Evolutionary conservation across 1,139 yeast genomes (phyloP), one percentile per base, ranked within the genome.

Genomic region (Yamadazyma diospyri): DNA sequence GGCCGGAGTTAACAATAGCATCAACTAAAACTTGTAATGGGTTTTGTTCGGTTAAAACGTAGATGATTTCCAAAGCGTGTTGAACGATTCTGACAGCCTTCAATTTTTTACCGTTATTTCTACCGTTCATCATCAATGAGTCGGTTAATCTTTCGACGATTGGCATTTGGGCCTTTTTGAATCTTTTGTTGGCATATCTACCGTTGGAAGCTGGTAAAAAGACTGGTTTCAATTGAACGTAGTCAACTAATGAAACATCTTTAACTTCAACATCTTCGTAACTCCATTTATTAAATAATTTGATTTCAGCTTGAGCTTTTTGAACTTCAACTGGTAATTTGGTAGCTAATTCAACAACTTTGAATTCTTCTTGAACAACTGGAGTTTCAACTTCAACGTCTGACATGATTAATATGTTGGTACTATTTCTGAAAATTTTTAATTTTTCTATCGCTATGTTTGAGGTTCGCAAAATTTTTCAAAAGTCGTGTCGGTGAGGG

Each of bases 71-170:
- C 68, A 92, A 78, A 61, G 98, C 92, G 81, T 92, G 98, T 82
- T 92, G 86, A 71, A 94, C 88, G 69, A 94, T 94, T 83, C 97
- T 89, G 59, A 92, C 97, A 61, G 99, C 98, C 86, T 92, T 89
- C 73, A 94, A 86, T 80, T 94, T 94, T 83, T 94, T 94, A 83
- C 99, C 99, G 83, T 94, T 94, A 94, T 94, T 94, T 81, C 98
- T 92, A 79, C 99, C 99, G 83, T 94, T 88, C 98, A 94, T 94
- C 98, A 94, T 94, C 68, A 94, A 80, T 51, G 98, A 85, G 92
- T 92, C 92, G 76, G 98, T 89, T 70, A 94, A 81, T 82, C 99
- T 92, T 82, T 94, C 99, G 59, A 94, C 72, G 69, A 94, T 82
- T 64, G 98, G 98, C 78, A 97, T 89, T 81, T 92, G 97, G 55